Percentiles rank a stretch among this genome's conserved stretches.
Evolutionary conservation across 2,329 filamentous ascomycete species (phyloP).

Genomic region (Emergomyces orientalis): DNA sequence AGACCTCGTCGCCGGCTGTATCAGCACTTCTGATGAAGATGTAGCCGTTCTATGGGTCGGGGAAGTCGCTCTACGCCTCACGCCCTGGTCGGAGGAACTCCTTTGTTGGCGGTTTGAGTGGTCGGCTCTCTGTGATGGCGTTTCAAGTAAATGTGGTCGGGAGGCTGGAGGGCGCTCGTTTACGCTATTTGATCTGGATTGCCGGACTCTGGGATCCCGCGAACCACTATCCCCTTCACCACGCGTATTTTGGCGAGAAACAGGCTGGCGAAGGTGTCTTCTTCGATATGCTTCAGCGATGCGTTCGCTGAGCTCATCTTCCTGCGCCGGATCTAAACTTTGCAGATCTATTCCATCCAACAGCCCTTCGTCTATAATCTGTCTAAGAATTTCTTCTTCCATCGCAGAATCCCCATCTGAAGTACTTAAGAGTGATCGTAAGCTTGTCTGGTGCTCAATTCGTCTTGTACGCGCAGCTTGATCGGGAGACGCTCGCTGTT

Average conservation of each 20-base stretch:
- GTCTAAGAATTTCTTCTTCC: conserved; percentile 77
- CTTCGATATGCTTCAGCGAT: conserved; percentile 83
- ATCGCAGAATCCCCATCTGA: conserved; percentile 68
- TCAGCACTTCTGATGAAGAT: conserved; percentile 7
- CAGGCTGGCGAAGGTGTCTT: conserved; percentile 44
- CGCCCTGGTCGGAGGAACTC: conserved; percentile 21
- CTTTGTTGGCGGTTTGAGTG: conserved; percentile 14
- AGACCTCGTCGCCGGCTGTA: conserved; percentile 47
- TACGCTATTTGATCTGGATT: conserved; percentile 1
- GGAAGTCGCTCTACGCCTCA: conserved; percentile 19
- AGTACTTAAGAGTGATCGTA: conserved; percentile 73
- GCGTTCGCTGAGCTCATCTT: conserved; percentile 81
- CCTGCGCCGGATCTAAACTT: conserved; percentile 71
- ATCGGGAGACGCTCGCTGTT: conserved; percentile 17
- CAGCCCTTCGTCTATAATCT: conserved; percentile 79
- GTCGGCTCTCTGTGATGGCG: conserved; percentile 10
- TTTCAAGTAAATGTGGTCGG: conserved; percentile 18
- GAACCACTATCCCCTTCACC: background rate
- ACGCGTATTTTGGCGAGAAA: background rate
- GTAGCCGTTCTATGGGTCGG: conserved; percentile 30
- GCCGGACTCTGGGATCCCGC: background rate
- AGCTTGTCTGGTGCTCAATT: conserved; percentile 80
- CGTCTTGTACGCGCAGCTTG: conserved; percentile 41
- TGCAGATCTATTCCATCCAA: conserved; percentile 82
- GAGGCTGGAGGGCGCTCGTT: conserved; percentile 17